Conservation (phyloP, 148 eudicot species). For the Rhododendron williamsianum region DNA sequence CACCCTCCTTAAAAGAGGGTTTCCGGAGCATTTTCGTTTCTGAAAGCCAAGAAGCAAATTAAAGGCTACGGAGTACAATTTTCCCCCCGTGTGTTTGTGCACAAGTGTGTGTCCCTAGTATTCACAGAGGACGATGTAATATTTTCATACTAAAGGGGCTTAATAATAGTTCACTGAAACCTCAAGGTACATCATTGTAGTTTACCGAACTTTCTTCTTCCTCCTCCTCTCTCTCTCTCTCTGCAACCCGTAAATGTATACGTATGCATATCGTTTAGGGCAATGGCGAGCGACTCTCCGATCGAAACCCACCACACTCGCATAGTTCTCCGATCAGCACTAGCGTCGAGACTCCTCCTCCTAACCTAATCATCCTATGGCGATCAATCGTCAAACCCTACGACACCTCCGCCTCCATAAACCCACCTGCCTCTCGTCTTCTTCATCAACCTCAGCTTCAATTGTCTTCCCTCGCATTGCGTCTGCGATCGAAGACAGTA, state of each 20-base stretch:
- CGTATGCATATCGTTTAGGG: neutral
- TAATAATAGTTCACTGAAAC: neutral
- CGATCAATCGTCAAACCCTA: constrained; percentile 61
- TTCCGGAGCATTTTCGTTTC: too few relatives aligned
- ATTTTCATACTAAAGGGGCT: neutral
- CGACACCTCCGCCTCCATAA: constrained; percentile 88
- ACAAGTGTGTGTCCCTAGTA: too few relatives aligned
- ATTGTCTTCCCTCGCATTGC: constrained; percentile 51
- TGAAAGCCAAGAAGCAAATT: too few relatives aligned
- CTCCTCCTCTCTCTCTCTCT: neutral
- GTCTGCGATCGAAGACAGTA: constrained; percentile 52
- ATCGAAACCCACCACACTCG: constrained; percentile 17
- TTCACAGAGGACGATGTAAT: too few relatives aligned
- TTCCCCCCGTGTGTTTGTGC: too few relatives aligned
- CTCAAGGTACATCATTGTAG: neutral
- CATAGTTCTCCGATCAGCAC: constrained; percentile 40
- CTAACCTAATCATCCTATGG: constrained; percentile 57
- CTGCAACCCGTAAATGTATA: neutral
- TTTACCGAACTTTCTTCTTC: neutral
- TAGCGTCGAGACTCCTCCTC: constrained; percentile 52
- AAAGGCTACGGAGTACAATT: too few relatives aligned
- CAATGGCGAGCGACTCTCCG: constrained; percentile 19
- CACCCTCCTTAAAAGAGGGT: too few relatives aligned
- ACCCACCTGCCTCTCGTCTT: constrained; percentile 54
- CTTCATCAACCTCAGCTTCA: neutral